phyloP scores from a whole-genome alignment of 306 rosid species.

The Chamaecrista fasciculata region DNA sequence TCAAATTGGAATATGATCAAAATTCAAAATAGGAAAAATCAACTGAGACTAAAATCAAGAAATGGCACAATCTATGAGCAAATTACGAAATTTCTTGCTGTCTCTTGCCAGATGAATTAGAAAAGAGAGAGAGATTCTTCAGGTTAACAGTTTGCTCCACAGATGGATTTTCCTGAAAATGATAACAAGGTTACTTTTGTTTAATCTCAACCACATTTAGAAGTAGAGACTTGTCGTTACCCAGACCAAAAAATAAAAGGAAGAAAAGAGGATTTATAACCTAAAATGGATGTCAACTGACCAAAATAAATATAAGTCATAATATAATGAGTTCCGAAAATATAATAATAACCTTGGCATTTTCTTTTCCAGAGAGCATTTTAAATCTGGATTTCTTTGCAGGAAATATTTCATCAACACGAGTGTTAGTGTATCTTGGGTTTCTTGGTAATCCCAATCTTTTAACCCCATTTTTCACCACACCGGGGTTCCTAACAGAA shows the following conservation, averaged over 20 bases:
- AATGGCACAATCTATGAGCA: conserved; percentile 21
- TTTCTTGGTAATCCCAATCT: conserved; percentile 42
- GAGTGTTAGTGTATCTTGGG: conserved; percentile 62
- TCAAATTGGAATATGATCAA: conserved; percentile 24
- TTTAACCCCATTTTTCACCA: conserved; percentile 40
- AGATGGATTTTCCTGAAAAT: conserved; percentile 52
- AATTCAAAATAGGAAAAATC: conserved; percentile 16
- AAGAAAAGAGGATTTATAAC: conserved; percentile 18
- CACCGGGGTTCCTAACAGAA: conserved; percentile 34
- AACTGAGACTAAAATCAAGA: neutral
- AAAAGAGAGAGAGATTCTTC: conserved; percentile 47
- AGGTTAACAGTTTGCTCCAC: conserved; percentile 49
- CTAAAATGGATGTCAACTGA: neutral
- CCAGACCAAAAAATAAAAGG: no score
- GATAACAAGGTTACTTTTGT: conserved; percentile 21
- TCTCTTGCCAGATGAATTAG: conserved; percentile 46
- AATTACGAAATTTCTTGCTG: conserved; percentile 48
- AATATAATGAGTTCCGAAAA: neutral
- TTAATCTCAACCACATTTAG: conserved; percentile 2
- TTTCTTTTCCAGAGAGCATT: conserved; percentile 58
- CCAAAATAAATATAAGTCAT: neutral
- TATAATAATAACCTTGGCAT: conserved; percentile 53
- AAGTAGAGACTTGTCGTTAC: no score
- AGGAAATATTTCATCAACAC: conserved; percentile 74
- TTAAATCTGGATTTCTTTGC: conserved; percentile 45